phyloP scores from a whole-genome alignment of 2,329 filamentous ascomycete species.

The Fusarium goolgardi region DNA sequence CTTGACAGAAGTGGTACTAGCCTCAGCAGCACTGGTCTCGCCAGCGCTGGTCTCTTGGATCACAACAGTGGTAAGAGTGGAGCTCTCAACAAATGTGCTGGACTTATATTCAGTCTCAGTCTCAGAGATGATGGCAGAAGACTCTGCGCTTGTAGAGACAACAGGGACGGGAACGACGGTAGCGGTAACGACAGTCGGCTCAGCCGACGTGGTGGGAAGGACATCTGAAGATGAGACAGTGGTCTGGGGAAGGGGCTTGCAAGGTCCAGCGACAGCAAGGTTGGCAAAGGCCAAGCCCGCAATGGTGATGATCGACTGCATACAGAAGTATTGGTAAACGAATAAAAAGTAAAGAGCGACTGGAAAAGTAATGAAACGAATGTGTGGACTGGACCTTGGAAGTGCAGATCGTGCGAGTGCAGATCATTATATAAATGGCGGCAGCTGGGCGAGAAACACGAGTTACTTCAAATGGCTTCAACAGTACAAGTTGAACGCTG shows the following conservation, averaged over 20 bases:
- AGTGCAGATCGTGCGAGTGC: not conserved
- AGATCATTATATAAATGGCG: constrained; percentile 2
- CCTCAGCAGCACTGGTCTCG: not conserved
- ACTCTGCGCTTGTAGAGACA: not conserved
- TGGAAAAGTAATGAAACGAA: not conserved
- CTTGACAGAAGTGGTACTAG: not conserved
- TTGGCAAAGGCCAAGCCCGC: constrained; percentile 19
- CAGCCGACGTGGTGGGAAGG: not conserved
- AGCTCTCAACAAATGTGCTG: not conserved
- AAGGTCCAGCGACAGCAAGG: constrained; percentile 11
- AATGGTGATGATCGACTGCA: constrained; percentile 14
- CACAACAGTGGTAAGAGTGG: not conserved
- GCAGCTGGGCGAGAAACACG: not conserved
- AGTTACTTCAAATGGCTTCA: not conserved
- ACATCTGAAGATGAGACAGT: not conserved
- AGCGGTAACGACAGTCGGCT: not conserved
- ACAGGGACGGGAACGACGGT: not conserved
- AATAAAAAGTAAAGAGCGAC: constrained; percentile 12
- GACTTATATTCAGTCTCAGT: not conserved
- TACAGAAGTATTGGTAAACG: not conserved
- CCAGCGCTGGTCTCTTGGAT: not conserved
- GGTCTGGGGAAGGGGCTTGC: not conserved
- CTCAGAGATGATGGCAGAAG: not conserved
- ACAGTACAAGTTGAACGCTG: not conserved
- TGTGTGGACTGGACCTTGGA: not conserved